phyloP scores from a whole-genome alignment of 176 grass and related monocot genomes.

The Eragrostis nindensis region DNA sequence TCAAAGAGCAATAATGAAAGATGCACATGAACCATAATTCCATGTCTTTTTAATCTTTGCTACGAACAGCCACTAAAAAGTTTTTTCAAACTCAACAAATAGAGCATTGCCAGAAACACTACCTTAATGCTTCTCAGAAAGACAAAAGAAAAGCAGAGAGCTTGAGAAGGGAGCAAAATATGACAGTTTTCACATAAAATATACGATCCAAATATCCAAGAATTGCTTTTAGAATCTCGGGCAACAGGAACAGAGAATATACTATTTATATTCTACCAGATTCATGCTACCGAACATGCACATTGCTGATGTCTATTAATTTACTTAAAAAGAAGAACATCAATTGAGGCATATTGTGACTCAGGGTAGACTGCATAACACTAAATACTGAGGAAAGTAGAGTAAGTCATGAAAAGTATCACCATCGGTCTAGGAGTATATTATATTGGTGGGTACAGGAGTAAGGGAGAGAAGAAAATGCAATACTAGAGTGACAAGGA shows the following conservation, averaged over 20 bases:
- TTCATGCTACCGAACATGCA: conserved; percentile 14
- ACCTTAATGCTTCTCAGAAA: not conserved
- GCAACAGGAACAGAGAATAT: not conserved
- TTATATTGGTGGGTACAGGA: not conserved
- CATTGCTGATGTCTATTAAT: not conserved
- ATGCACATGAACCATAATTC: conserved; percentile 20
- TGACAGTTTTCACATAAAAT: not conserved
- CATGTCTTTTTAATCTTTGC: conserved; percentile 22
- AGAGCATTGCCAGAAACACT: not conserved
- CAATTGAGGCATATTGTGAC: not conserved
- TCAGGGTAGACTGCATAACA: not conserved
- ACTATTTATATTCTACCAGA: not conserved
- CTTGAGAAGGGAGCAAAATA: not conserved
- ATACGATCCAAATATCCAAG: not conserved
- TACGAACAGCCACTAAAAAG: conserved; percentile 22
- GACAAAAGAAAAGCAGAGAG: not conserved
- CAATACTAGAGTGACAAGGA: not conserved
- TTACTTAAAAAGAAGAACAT: not conserved
- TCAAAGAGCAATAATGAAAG: conserved; percentile 37
- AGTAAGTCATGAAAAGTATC: not conserved
- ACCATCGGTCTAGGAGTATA: not conserved
- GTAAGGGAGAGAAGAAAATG: not conserved
- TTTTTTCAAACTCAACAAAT: not conserved
- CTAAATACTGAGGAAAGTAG: not conserved
- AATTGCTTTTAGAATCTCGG: not conserved